Percentiles rank a stretch among this genome's conserved stretches.
Conservation (phyloP, 257 asterid genomes). For the Phtheirospermum japonicum region DNA sequence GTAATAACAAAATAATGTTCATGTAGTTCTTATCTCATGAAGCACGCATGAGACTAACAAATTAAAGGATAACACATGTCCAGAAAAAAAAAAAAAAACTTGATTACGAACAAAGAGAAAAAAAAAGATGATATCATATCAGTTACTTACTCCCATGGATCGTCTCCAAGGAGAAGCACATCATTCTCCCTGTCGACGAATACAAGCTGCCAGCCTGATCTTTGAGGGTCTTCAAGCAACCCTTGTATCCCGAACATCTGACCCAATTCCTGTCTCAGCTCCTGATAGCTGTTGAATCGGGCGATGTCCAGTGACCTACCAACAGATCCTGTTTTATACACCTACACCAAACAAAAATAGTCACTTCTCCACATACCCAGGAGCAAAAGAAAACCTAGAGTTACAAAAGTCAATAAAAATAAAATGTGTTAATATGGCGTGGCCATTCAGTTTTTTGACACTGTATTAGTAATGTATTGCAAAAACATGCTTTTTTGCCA, state of each 20-base stretch:
- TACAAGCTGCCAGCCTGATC: slow-evolving; percentile 99
- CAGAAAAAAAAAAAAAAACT: no score
- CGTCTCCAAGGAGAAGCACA: slow-evolving; percentile 98
- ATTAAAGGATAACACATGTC: no score
- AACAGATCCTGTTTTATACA: slow-evolving; percentile 73
- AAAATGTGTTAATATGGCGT: no score
- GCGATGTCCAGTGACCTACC: slow-evolving; percentile 93
- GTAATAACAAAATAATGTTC: no score
- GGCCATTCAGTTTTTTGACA: no score
- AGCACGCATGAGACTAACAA: no score
- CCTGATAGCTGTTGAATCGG: slow-evolving; percentile 92
- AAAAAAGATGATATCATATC: background rate
- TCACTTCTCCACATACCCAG: slow-evolving; percentile 10
- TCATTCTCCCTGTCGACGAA: slow-evolving; percentile 97
- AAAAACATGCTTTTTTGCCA: background rate
- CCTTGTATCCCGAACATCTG: slow-evolving; percentile 92
- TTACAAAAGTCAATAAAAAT: background rate
- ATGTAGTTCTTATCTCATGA: no score
- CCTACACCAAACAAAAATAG: slow-evolving; percentile 41
- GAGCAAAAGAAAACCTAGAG: background rate
- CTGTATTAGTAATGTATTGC: no score
- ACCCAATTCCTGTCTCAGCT: slow-evolving; percentile 86
- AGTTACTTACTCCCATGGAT: slow-evolving; percentile 90
- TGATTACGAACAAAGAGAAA: background rate
- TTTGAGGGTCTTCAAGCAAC: slow-evolving; percentile 93